phyloP scores from a whole-genome alignment of 108 stramenopile genomes.

The Thalassiosira profunda region DNA sequence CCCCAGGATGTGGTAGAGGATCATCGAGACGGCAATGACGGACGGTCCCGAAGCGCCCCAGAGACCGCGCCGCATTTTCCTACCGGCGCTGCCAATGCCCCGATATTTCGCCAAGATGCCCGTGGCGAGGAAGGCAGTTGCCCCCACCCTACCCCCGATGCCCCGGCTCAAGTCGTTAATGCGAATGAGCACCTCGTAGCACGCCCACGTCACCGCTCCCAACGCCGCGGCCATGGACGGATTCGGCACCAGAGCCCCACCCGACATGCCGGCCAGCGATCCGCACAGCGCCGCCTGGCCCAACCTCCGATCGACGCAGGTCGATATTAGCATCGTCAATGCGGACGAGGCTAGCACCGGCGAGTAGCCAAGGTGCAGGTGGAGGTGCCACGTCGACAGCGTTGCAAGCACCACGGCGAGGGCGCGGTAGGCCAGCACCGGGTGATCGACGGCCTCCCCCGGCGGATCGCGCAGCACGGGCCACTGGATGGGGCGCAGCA shows the following conservation, averaged over 20 bases:
- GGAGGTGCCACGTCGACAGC: conserved; percentile 54
- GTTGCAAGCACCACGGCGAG: conserved; percentile 25
- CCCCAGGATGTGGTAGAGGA: conserved; percentile 45
- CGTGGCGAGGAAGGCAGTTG: conserved; percentile 57
- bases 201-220: conserved; percentile 42
- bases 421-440: conserved; percentile 31
- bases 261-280: conserved; percentile 65
- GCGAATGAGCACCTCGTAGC: conserved; percentile 61
- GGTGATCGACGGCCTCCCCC: conserved; percentile 33
- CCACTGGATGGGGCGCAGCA: too few species aligned
- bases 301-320: conserved; percentile 40
- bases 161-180: conserved; percentile 43
- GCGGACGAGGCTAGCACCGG: conserved; percentile 57
- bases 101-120: conserved; percentile 26
- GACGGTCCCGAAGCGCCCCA: conserved; percentile 11
- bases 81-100: conserved; percentile 10
- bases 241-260: conserved; percentile 25
- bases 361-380: conserved; percentile 32
- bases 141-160: conserved; percentile 55
- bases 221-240: conserved; percentile 26
- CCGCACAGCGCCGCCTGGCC: conserved; percentile 70
- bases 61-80: conserved; percentile 13
- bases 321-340: conserved; percentile 43
- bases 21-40: conserved; percentile 16
- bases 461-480: conserved; percentile 25